Evolutionary conservation across 225 moss, liverwort and hornwort species (phyloP), one percentile per base, ranked within the genome.

Genomic region (Bryum argenteum): DNA sequence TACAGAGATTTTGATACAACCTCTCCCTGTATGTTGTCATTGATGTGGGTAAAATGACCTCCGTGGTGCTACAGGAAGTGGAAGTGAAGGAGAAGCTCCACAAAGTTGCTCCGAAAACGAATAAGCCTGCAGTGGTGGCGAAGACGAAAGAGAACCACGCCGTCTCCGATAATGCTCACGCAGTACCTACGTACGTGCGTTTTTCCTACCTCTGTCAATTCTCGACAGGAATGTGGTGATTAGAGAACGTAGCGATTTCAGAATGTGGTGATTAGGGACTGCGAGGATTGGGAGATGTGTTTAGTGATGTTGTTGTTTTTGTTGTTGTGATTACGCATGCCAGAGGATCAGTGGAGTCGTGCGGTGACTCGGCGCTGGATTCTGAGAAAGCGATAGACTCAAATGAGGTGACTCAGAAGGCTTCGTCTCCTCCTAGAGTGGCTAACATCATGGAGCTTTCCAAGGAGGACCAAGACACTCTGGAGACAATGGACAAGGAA

Each of bases 391-490:
- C 42, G n/a, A n/a, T n/a, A 37, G 47, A 47, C 8, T 2, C 28
- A 28, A 33, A 33, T 33, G 48, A 58, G 28, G 28, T 3, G 23
- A 48, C 18, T n/a, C 41, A 69, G 16, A 67, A 67, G 22, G 15
- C 24, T 17, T 12, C 66, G 8, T 38, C 74, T 57, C 1, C 62
- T 2, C 14, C 54, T 15, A 69, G 73, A 9, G 73, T 77, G 24
- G 12, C 26, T 5, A 33, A 33, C 51, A 37, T 69, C 8, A 48
- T 72, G 26, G 61, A 63, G 48, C 68, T 68, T 18, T 66, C 73
- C 8, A 81, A 83, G 77, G 44, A 85, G 70, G 72, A 79, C 78
- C 68, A 87, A 71, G 76, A 78, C 38, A 69, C 78, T 16, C 71
- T 81, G n/a, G 80, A 69, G 23, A 53, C 56, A 6, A 44, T 79